Conservation (phyloP, 768 basidiomycete genomes). For the Leccinellum luteum region DNA sequence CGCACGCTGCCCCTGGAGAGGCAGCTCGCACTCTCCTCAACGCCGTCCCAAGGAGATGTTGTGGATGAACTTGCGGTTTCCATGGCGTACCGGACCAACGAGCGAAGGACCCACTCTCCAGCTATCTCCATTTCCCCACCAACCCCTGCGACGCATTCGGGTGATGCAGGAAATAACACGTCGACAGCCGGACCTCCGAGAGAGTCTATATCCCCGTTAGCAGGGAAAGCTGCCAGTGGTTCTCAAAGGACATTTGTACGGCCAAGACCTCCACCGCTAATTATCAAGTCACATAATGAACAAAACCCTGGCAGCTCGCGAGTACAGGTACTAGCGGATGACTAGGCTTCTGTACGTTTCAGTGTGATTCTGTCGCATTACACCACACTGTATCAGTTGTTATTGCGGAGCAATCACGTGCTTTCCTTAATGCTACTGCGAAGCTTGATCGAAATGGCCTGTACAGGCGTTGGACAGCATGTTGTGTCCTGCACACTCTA, state of each 20-base stretch:
- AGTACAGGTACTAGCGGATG: constrained; percentile 18
- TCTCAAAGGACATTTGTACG: constrained; percentile 34
- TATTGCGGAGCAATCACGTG: constrained; percentile 20
- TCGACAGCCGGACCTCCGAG: constrained; percentile 23
- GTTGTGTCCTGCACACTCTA: constrained; percentile 3
- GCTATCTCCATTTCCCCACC: constrained; percentile 20
- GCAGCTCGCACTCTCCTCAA: neutral
- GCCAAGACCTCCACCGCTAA: constrained; percentile 43
- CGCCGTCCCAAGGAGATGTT: neutral
- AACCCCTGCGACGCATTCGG: constrained; percentile 4
- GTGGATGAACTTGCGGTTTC: neutral
- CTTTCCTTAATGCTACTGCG: neutral
- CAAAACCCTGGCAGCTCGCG: constrained; percentile 2
- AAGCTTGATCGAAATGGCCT: constrained; percentile 2
- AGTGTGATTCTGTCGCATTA: neutral
- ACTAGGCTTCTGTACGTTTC: constrained; percentile 1
- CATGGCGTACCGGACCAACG: neutral
- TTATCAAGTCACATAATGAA: constrained; percentile 15
- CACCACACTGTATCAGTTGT: neutral
- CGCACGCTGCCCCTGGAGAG: neutral
- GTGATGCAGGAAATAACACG: constrained; percentile 23
- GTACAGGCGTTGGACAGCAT: constrained; percentile 11
- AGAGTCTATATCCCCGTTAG: constrained; percentile 22
- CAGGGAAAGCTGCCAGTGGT: constrained; percentile 10
- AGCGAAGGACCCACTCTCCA: constrained; percentile 15